Evolutionary conservation across 768 basidiomycete genomes (phyloP).

Genomic region (Kwoniella botswanensis): DNA sequence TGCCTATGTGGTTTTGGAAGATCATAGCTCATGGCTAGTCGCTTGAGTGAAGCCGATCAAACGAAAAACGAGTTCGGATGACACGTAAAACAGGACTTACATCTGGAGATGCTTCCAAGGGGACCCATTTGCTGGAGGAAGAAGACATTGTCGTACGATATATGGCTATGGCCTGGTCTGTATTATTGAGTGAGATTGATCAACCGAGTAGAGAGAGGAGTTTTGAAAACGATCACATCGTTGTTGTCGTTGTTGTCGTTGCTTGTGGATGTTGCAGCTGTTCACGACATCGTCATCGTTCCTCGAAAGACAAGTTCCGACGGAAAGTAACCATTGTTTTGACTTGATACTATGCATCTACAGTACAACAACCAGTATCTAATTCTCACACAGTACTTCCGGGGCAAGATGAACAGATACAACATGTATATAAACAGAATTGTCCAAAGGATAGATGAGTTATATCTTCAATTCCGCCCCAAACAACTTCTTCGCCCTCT

Average conservation of each 20-base stretch:
- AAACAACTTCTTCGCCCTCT: conserved; percentile 69
- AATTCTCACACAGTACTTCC: too few species aligned
- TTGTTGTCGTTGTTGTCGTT: not conserved
- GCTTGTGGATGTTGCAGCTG: not conserved
- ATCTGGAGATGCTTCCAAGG: conserved; percentile 54
- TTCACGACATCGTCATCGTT: not conserved
- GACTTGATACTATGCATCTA: too few species aligned
- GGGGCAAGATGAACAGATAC: too few species aligned
- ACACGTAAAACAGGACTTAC: conserved; percentile 28
- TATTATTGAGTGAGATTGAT: too few species aligned
- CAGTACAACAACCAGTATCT: too few species aligned
- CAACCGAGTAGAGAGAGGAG: too few species aligned
- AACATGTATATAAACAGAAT: not conserved
- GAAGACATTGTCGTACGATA: conserved; percentile 32
- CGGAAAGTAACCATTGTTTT: not conserved
- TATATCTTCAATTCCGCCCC: conserved; percentile 66
- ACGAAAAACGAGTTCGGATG: too few species aligned
- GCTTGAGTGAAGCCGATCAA: too few species aligned
- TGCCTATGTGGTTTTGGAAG: too few species aligned
- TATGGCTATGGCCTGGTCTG: not conserved
- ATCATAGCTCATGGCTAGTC: too few species aligned
- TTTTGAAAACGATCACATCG: too few species aligned
- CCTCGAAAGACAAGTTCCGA: not conserved
- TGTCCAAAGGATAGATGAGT: not conserved
- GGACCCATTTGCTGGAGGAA: conserved; percentile 50